These are phyloP conservation scores for Carex littledalei DNA, from an alignment of 176 grass and related monocot species.

Conservation along the genomic window DNA sequence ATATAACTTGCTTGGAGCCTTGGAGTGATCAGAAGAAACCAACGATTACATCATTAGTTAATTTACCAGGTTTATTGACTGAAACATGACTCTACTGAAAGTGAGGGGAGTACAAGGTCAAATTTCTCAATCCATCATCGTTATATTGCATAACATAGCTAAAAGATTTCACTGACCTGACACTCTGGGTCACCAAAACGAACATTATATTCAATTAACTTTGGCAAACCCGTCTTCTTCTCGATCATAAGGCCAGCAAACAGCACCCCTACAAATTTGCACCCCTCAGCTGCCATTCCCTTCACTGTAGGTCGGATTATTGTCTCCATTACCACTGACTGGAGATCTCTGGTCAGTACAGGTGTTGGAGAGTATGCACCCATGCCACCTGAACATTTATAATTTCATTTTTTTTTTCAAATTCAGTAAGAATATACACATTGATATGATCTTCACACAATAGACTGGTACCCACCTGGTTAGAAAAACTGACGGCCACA, in stretches of 20 bases:
- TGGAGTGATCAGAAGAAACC: not conserved
- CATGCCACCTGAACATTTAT: constrained; percentile 56
- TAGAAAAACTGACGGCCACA: not conserved
- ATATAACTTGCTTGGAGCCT: not conserved
- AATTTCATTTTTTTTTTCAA: not conserved
- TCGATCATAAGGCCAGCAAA: constrained; percentile 94
- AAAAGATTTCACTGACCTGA: constrained; percentile 52
- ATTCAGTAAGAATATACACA: not conserved
- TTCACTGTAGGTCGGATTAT: constrained; percentile 84
- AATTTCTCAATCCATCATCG: not conserved
- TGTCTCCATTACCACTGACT: constrained; percentile 56
- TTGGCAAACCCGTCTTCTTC: constrained; percentile 73
- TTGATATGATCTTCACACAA: not conserved
- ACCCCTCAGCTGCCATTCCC: constrained; percentile 82
- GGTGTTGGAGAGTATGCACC: constrained; percentile 92
- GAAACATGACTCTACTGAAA: not conserved
- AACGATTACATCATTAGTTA: not conserved
- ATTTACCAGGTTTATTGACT: not conserved
- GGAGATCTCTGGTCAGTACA: constrained; percentile 62
- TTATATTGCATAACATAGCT: not conserved
- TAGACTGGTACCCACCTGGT: not conserved
- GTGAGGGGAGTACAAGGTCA: not conserved
- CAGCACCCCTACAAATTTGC: constrained; percentile 80
- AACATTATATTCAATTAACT: constrained; percentile 91
- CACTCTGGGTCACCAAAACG: constrained; percentile 93